These are phyloP conservation scores for Inga laurina DNA, from an alignment of 306 rosid species.

Conservation along the genomic window DNA sequence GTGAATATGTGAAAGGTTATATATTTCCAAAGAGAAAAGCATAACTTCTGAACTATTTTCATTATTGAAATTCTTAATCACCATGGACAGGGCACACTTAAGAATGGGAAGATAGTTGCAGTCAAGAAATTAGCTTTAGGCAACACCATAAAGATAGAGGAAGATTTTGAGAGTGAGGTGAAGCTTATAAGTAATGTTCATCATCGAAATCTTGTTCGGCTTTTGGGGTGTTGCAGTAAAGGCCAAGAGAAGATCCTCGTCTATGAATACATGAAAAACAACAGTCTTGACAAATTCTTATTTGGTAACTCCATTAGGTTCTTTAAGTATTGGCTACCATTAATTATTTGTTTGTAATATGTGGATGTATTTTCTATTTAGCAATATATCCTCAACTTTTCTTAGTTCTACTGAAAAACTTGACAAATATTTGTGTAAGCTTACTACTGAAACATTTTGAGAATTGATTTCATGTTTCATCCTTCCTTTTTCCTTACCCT, in stretches of 20 bases:
- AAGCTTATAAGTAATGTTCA: neutral
- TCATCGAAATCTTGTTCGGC: neutral
- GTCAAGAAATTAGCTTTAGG: conserved; percentile 4
- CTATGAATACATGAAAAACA: neutral
- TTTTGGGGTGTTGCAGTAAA: neutral
- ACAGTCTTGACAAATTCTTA: conserved; percentile 1
- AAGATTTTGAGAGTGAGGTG: neutral
- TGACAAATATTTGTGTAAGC: neutral
- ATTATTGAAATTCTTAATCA: neutral
- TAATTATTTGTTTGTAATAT: neutral
- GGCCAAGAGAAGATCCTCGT: neutral
- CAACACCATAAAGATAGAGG: neutral
- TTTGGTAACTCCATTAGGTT: neutral
- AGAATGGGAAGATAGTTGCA: conserved; percentile 3
- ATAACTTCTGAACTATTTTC: neutral
- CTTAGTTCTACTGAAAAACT: neutral
- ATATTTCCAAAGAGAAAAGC: neutral
- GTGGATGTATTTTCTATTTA: neutral
- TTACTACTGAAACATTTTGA: neutral
- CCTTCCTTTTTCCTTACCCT: neutral
- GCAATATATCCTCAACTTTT: neutral
- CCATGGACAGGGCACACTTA: neutral
- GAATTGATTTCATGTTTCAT: neutral
- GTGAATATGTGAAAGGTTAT: neutral
- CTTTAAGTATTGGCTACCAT: neutral